Conservation (phyloP, 805 yeast genomes). For the Yueomyces sp. region DNA sequence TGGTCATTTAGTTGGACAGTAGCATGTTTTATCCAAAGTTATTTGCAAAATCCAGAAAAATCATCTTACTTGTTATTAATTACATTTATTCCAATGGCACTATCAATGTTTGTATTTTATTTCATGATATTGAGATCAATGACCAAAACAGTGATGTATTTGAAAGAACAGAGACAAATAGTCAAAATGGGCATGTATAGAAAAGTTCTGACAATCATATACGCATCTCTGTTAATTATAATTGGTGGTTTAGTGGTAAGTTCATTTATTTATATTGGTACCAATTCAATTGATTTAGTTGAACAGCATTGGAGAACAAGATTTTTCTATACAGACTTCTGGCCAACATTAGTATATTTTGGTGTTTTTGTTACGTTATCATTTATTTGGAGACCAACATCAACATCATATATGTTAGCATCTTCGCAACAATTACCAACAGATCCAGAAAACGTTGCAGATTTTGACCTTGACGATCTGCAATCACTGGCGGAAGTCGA, state of each 20-base stretch:
- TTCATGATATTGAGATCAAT: slow-evolving; percentile 60
- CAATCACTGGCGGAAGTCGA: slow-evolving; percentile 30
- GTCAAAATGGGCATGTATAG: slow-evolving; percentile 84
- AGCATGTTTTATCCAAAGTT: slow-evolving; percentile 41
- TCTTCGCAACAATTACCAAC: slow-evolving; percentile 87
- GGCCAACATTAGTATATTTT: slow-evolving; percentile 87
- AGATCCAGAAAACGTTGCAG: slow-evolving; percentile 57
- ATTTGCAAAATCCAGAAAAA: slow-evolving; percentile 37
- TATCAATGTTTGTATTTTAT: slow-evolving; percentile 62
- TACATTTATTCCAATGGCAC: slow-evolving; percentile 55
- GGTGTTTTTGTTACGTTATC: slow-evolving; percentile 73
- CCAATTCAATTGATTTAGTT: slow-evolving; percentile 61
- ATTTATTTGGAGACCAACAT: slow-evolving; percentile 95
- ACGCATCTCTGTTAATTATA: slow-evolving; percentile 55
- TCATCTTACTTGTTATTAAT: slow-evolving; percentile 39
- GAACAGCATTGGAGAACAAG: slow-evolving; percentile 88
- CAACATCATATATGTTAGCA: slow-evolving; percentile 86
- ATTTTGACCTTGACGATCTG: slow-evolving; percentile 47
- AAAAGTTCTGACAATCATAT: slow-evolving; percentile 59
- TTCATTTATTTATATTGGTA: slow-evolving; percentile 56
- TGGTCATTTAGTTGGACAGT: slow-evolving; percentile 43
- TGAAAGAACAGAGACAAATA: slow-evolving; percentile 77
- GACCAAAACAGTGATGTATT: slow-evolving; percentile 55
- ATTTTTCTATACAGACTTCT: slow-evolving; percentile 79
- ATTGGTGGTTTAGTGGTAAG: slow-evolving; percentile 60